Evolutionary conservation across 2,329 filamentous ascomycete genomes (phyloP), one percentile per base, ranked within the genome.

Genomic region (Aspergillus flavus): DNA sequence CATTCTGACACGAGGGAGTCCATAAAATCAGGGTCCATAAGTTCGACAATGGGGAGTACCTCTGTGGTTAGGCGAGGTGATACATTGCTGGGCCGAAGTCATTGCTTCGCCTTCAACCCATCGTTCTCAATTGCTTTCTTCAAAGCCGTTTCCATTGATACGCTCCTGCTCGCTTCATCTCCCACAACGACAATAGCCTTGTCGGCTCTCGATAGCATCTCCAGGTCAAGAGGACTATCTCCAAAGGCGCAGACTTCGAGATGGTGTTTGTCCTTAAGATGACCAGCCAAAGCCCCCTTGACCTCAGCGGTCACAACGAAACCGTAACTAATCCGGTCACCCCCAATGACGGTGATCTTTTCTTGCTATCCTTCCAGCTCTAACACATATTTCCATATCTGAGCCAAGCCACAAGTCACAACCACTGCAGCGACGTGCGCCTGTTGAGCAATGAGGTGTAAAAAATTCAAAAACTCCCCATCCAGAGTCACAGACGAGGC

Each of bases 221-320:
- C 72, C 21, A 90, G 45, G 66, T 90, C 88, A 7, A 88, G 64
- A 0, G 79, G 79, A 66, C 87, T 86, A 67, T 89, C 86, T n/a
- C 87, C 87, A 66, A 90, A 86, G 0, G 85, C 87, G 71, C 78
- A 83, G 21, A 88, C 83, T 45, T 80, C 72, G 32, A 80, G 52
- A 0, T 73, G 4, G 46, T 81, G 65, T 0, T 21, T 21, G 0
- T 76, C 30, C 58, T 73, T 75, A 23, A 89, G 70, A 14, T 70
- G 75, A 1, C 58, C 57, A 1, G 87, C 84, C 28, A 89, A 48
- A 0, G 68, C 68, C 1, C 75, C 81, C 71, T 90, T 90, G 23
- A 84, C 73, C 0, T 64, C 67, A 7, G 81, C 75, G 0, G 83
- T 86, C 30, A 90, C 77, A 14, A 89, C 79, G 30, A 82, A 77